Evolutionary conservation across 441 rosid species (phyloP).

Genomic region (Adansonia rubrostipa): DNA sequence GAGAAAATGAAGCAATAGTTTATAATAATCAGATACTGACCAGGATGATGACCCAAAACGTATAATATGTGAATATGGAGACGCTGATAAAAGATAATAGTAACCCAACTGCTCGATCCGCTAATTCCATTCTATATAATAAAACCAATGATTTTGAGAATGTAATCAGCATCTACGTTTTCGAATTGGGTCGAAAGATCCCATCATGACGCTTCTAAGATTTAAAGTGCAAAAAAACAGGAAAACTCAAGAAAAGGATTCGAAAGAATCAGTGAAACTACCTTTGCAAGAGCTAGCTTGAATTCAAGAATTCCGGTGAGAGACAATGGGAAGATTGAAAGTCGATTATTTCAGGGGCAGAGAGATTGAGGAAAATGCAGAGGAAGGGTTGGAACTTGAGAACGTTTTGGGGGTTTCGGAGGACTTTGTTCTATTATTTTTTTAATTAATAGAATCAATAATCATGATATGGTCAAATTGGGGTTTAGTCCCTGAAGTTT

Average conservation of each 20-base stretch:
- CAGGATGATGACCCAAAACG: constrained; percentile 28
- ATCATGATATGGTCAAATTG: neutral
- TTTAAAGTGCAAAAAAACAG: neutral
- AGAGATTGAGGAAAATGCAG: too few species aligned
- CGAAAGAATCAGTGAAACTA: neutral
- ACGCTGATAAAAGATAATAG: constrained; percentile 48
- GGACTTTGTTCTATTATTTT: neutral
- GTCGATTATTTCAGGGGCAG: too few species aligned
- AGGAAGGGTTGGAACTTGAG: too few species aligned
- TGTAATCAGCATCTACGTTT: neutral
- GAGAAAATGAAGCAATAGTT: too few species aligned
- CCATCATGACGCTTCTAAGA: neutral
- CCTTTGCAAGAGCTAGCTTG: neutral
- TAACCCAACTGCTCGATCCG: constrained; percentile 26
- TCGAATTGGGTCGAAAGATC: neutral
- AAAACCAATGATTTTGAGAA: neutral
- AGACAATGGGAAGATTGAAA: too few species aligned
- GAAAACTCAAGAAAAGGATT: neutral
- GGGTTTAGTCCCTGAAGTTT: neutral
- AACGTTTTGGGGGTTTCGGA: neutral
- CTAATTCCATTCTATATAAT: constrained; percentile 52
- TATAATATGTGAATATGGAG: constrained; percentile 23
- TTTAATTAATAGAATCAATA: too few species aligned
- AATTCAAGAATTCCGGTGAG: too few species aligned
- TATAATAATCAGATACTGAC: constrained; percentile 13